Conservation (phyloP, 2,329 filamentous ascomycete species). For the Colletotrichum scovillei region DNA sequence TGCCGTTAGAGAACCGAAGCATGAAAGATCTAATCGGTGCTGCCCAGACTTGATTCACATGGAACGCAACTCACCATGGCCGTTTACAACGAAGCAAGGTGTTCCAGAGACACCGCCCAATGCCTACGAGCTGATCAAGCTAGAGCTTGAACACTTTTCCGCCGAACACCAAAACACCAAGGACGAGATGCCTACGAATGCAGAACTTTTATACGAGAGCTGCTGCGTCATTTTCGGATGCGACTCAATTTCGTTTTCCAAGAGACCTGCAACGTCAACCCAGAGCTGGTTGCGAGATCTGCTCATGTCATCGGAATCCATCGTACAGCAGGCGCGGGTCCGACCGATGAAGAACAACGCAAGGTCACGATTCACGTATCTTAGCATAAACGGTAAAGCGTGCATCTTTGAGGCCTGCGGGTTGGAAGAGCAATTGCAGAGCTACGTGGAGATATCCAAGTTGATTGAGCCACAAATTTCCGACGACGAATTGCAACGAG, state of each 20-base stretch:
- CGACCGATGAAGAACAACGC: constrained; percentile 16
- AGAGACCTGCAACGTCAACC: constrained; percentile 33
- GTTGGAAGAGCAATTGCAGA: constrained; percentile 26
- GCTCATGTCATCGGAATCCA: constrained; percentile 25
- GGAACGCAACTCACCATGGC: constrained; percentile 48
- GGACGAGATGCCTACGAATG: not conserved
- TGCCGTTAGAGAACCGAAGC: not conserved
- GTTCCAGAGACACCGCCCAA: constrained; percentile 34
- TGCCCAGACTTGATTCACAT: constrained; percentile 49
- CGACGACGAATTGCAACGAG: constrained; percentile 15
- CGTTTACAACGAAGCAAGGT: constrained; percentile 41
- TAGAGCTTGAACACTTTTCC: constrained; percentile 24
- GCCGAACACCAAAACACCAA: constrained; percentile 12
- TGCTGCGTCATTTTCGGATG: constrained; percentile 39
- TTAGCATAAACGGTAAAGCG: constrained; percentile 32
- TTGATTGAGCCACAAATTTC: constrained; percentile 2
- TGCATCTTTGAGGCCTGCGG: constrained; percentile 27
- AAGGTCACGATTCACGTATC: constrained; percentile 25
- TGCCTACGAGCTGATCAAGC: constrained; percentile 31
- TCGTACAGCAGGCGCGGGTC: constrained; percentile 37
- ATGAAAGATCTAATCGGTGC: not conserved
- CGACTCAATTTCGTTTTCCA: constrained; percentile 9
- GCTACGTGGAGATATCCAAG: constrained; percentile 20
- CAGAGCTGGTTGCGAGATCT: constrained; percentile 43
- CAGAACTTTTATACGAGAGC: constrained; percentile 29